Evolutionary conservation across 2,329 filamentous ascomycete species (phyloP), one percentile per base, ranked within the genome.

Genomic region (Didymella lethalis): DNA sequence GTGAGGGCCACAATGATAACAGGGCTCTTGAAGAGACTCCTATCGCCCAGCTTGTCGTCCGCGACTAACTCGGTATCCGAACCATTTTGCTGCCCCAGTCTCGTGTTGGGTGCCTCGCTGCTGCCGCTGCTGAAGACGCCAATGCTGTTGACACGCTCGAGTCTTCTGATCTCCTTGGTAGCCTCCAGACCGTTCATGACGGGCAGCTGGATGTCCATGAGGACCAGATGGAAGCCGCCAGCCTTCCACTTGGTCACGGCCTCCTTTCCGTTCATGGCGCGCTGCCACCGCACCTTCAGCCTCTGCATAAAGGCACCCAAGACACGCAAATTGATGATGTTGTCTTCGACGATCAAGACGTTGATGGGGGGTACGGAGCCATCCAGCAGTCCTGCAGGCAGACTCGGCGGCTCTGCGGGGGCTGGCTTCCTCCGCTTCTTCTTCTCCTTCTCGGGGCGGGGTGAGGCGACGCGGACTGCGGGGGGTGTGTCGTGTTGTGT

Each of bases 121-220:
- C 83, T 79, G 57, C 81, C 78, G 48, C 79, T 80, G 60, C 84
- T 87, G 76, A 97, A 97, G 18, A 97, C 93, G 54, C 94, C 94
- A 64, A 98, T 97, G 6, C 89, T 90, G 75, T 98, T 98, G 63
- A 96, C 85, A 49, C 92, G 86, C 78, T 99, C 95, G 38, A 98
- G 80, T 52, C 95, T 83, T 51, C 95, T 85, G 54, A 99, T 99
- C 79, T 98, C 95, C 66, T 94, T 92, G 0, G 95, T 98, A 16
- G 95, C 95, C 62, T 97, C 92, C 29, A 99, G 81, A 0, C 95
- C 95, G 67, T 90, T 96, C 93, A 99, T 97, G 70, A 97, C 89
- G 4, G 95, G 95, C 57, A 99, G 84, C 75, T 98, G 95, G 66
- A 99, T 98, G 75, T 99, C 95, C 95, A 99, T 99, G 54, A 99